Base-by-base conservation (phyloP, 2,329 filamentous ascomycete genomes). In the Colletotrichum orbiculare region DNA sequence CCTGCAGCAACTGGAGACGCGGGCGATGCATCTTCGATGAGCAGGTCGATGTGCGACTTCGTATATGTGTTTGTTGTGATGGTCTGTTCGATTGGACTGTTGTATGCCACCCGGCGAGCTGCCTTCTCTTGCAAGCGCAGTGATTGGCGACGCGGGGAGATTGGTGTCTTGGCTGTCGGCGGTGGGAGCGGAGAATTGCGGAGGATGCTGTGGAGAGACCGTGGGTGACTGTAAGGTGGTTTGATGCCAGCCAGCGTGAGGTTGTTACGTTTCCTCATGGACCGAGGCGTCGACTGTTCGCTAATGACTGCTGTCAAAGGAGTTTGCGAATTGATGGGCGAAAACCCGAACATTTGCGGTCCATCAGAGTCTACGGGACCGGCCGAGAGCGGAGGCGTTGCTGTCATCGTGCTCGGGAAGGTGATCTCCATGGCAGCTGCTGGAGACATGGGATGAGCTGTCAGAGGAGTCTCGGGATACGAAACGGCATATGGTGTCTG, bases 101-200 rank as follows among this genome's bases (percentile, higher is more conserved):
- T 84, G 73, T 90, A 90, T 46, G 84, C 85, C 2, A 90, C 88
- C 54, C 83, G 82, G 65, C 85, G 82, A 11, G 82, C 80, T 1
- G 83, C 83, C 69, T 82, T 84, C 69, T 87, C 85, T 47, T 84
- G 81, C 13, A 88, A 75, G 11, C 85, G 83, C 35, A 81, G 76
- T 1, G 87, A 88, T 66, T 85, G 82, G 42, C 85, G 79, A 62
- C 82, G 79, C 2, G 85, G 83, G 1, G 86, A 87, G 6, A 79
- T 75, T 1, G 85, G 84, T 8, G 84, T 83, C 38, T 78, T 77
- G 3, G 83, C 79, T 17, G 77, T 84, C 3, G 79, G 75, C 1
- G 85, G 84, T 17, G 87, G 86, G 7, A 90, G 79, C 15, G 88
- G 88, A 5, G 88, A 90, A 78, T 90, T 90, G 57, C 87, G 85